Conservation (phyloP, 495 filamentous ascomycete species). For the Pyrenula massariospora region DNA sequence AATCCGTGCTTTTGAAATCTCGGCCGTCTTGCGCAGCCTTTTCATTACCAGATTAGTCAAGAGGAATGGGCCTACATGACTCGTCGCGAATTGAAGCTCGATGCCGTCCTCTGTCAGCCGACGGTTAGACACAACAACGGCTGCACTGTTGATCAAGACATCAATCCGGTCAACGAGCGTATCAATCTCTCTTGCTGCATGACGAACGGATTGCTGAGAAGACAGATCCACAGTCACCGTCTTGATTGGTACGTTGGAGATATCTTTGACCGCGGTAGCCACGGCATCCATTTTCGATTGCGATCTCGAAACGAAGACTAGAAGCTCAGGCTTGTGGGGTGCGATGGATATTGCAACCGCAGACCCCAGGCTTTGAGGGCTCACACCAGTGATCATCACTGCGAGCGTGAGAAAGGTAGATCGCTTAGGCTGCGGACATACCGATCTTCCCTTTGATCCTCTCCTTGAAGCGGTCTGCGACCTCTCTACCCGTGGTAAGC, state of each 20-base stretch:
- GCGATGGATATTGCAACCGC: background rate
- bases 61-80: constrained; percentile 48
- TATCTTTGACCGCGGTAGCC: background rate
- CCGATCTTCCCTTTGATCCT: background rate
- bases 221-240: constrained; percentile 30
- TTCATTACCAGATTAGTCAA: constrained; percentile 36
- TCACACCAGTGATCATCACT: background rate
- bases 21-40: constrained; percentile 25
- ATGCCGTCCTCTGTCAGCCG: constrained; percentile 32
- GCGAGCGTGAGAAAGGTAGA: too few relatives aligned
- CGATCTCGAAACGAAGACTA: background rate
- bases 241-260: constrained; percentile 18
- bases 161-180: constrained; percentile 41
- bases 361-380: background rate
- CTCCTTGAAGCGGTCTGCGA: background rate
- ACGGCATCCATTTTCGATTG: background rate
- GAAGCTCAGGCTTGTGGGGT: background rate
- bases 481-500: background rate
- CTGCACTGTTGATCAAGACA: constrained; percentile 57
- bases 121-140: constrained; percentile 43
- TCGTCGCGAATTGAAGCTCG: constrained; percentile 48
- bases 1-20: constrained; percentile 23
- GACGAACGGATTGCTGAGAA: constrained; percentile 28
- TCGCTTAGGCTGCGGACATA: too few relatives aligned
- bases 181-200: constrained; percentile 35